These are phyloP conservation scores for Apiosordaria backusii DNA, from an alignment of 495 filamentous ascomycete genomes.

Conservation along the genomic window DNA sequence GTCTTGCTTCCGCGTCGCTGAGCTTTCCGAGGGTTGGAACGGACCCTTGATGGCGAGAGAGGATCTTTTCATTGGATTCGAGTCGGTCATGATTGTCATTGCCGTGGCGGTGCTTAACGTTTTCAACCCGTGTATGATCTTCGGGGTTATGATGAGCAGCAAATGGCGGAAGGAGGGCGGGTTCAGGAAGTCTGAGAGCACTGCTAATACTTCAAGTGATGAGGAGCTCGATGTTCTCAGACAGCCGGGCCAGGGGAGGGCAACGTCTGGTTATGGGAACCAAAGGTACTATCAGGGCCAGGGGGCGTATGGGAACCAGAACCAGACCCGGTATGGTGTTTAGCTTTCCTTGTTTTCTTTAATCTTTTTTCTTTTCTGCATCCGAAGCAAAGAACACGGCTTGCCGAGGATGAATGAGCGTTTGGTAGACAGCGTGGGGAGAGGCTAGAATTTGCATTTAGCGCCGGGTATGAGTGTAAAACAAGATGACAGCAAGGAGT, in stretches of 20 bases:
- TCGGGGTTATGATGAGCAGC: constrained; percentile 8
- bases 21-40: constrained; percentile 37
- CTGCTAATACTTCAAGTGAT: constrained; percentile 33
- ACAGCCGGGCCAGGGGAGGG: not conserved
- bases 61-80: constrained; percentile 33
- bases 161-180: constrained; percentile 4
- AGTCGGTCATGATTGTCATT: constrained; percentile 34
- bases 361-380: not conserved
- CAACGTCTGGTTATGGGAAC: not conserved
- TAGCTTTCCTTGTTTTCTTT: not conserved
- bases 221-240: constrained; percentile 24
- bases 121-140: constrained; percentile 10
- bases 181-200: constrained; percentile 32
- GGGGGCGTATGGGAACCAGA: not conserved
- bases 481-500: not conserved
- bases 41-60: constrained; percentile 34
- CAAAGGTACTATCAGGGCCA: not conserved
- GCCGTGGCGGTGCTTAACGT: constrained; percentile 28
- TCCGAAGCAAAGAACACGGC: not conserved
- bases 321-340: not conserved
- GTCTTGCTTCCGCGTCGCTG: constrained; percentile 34
- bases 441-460: not conserved
- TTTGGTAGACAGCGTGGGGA: not conserved
- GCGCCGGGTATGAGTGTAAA: not conserved
- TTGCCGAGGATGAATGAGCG: not conserved